Evolutionary conservation across 2,329 filamentous ascomycete species (phyloP), one percentile per base, ranked within the genome.

Genomic region (Scedosporium dehoogii): DNA sequence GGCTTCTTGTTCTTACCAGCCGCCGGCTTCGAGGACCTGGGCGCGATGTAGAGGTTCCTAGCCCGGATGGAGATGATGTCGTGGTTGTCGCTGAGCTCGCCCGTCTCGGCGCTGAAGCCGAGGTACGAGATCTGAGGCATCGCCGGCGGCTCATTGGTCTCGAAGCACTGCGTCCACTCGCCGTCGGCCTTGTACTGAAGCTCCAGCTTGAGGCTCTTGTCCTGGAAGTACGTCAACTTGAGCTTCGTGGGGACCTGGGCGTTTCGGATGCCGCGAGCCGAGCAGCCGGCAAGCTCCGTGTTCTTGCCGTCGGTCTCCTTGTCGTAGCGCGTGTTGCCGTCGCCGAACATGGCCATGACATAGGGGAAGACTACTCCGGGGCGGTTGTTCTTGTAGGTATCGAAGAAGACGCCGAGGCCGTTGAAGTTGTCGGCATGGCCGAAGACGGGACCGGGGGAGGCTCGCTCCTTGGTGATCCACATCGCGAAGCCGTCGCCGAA

Each of bases 381-480:
- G 14, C 94, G 87, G 79, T 97, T 96, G 81, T 99, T 99, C 86
- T 99, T 99, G 83, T 99, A 99, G 55, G 94, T 99, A 74, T 99
- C 94, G 78, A 99, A 85, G 79, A 97, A 97, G 75, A 99, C 83
- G 62, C 92, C 94, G 57, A 99, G 83, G 4, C 94, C 94, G 74
- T 99, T 93, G 69, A 97, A 99, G 66, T 85, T 85, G 77, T 99
- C 93, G 33, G 83, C 81, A 68, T 87, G 88, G 59, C 94, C 94
- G 75, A 99, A 99, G 44, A 99, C 93, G 10, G 86, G 83, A 16
- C 94, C 94, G 64, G 81, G 77, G 69, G 87, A 83, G 38, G 85
- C 92, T 67, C 94, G 90, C 76, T 96, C 87, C 77, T 96, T 96
- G 68, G 93, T 97, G 71, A 99, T 83, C 94, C 94, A 99, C 84